Percentiles rank a stretch among this genome's conserved stretches.
phyloP scores from a whole-genome alignment of 345 rosid genomes.

The Linum tenue region DNA sequence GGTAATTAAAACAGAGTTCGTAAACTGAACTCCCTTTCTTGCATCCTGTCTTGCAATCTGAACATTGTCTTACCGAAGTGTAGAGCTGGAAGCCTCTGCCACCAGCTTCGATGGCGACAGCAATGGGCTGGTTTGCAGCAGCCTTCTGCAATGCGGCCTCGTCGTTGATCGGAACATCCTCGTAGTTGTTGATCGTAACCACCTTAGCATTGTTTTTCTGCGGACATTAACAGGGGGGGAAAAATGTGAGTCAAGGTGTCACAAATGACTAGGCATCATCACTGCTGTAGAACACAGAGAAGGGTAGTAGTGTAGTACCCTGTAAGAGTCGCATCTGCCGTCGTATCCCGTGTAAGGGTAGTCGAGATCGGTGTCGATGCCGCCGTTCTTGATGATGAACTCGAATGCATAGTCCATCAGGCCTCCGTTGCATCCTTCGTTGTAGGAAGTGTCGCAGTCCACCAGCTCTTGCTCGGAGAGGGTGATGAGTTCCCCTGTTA shows the following conservation, averaged over 20 bases:
- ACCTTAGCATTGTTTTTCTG: slow-evolving; percentile 20
- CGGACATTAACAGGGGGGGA: neutral
- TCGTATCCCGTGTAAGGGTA: slow-evolving; percentile 22
- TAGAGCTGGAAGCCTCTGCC: slow-evolving; percentile 24
- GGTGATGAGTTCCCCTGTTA: slow-evolving; percentile 22
- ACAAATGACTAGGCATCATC: neutral
- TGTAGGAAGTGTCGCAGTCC: slow-evolving; percentile 20
- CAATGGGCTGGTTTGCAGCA: slow-evolving; percentile 22
- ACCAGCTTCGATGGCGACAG: slow-evolving; percentile 30
- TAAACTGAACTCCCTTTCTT: too few relatives aligned
- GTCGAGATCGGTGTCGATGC: slow-evolving; percentile 21
- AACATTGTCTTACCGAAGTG: slow-evolving; percentile 11
- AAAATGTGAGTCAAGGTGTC: neutral
- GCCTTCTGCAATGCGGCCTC: slow-evolving; percentile 23
- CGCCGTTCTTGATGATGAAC: slow-evolving; percentile 23
- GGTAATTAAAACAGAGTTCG: too few relatives aligned
- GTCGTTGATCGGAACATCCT: slow-evolving; percentile 22
- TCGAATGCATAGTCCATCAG: slow-evolving; percentile 29
- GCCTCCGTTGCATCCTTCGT: slow-evolving; percentile 26
- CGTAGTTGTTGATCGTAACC: slow-evolving; percentile 23
- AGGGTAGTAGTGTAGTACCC: slow-evolving; percentile 9
- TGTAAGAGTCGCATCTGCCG: slow-evolving; percentile 12
- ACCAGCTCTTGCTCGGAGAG: slow-evolving; percentile 27
- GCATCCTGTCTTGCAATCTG: too few relatives aligned
- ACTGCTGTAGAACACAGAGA: neutral